Conservation (phyloP, 148 eudicot genomes). For the Camellia lanceoleosa region DNA sequence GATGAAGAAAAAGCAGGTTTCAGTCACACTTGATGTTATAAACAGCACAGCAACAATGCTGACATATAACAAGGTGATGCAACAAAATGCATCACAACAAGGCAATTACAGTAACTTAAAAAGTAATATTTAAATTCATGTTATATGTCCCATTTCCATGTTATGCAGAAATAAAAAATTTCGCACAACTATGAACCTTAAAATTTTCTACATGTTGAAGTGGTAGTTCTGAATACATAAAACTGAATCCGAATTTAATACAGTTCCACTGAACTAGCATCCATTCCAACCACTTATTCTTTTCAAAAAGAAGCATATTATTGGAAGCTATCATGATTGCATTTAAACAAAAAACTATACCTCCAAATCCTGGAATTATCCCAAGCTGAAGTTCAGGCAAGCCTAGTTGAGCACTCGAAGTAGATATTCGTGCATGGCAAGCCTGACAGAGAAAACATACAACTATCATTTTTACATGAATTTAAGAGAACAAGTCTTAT, state of each 20-base stretch:
- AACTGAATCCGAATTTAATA: background rate
- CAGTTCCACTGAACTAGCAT: background rate
- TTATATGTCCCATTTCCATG: background rate
- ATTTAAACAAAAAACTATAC: slow-evolving; percentile 32
- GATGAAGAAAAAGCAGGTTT: background rate
- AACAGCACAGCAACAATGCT: background rate
- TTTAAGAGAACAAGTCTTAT: background rate
- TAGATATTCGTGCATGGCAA: slow-evolving; percentile 92
- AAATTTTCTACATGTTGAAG: background rate
- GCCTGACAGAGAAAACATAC: slow-evolving; percentile 36
- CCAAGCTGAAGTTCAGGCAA: slow-evolving; percentile 98
- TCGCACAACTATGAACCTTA: background rate
- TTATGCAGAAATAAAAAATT: no score
- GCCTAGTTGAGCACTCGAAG: slow-evolving; percentile 86
- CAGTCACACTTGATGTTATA: background rate
- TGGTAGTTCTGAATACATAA: slow-evolving; percentile 6
- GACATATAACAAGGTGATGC: background rate
- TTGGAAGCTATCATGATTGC: background rate
- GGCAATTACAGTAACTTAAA: background rate
- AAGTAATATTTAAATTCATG: background rate
- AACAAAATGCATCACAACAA: background rate
- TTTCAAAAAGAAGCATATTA: background rate
- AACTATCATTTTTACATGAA: background rate
- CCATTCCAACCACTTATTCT: background rate
- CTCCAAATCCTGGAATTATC: slow-evolving; percentile 95